Evolutionary conservation across 306 rosid species (phyloP).

Genomic region (Delonix regia): DNA sequence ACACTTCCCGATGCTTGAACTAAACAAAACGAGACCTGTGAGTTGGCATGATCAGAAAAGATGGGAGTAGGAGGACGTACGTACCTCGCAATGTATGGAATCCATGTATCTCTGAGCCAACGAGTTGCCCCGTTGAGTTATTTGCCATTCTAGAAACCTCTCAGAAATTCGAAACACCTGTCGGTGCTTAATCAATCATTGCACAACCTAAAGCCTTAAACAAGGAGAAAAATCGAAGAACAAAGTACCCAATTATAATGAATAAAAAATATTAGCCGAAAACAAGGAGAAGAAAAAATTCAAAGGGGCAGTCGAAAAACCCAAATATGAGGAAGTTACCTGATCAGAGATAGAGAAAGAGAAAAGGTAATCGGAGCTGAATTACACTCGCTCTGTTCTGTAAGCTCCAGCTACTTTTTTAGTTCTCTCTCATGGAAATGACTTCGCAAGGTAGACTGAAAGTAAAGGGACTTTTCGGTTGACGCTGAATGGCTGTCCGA

Average conservation of each 20-base stretch:
- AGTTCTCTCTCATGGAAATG: neutral
- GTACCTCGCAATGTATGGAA: constrained; percentile 83
- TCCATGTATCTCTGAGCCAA: constrained; percentile 90
- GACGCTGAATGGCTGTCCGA: neutral
- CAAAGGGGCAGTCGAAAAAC: neutral
- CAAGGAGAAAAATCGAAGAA: neutral
- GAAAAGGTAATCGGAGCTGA: constrained; percentile 15
- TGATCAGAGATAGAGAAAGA: constrained; percentile 6
- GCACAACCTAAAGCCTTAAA: constrained; percentile 24
- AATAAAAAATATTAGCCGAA: neutral
- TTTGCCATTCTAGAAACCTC: constrained; percentile 50
- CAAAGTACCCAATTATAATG: neutral
- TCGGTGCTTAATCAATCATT: constrained; percentile 33
- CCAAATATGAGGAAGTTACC: constrained; percentile 28
- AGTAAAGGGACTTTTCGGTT: neutral
- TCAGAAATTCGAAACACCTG: constrained; percentile 16
- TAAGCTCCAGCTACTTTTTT: neutral
- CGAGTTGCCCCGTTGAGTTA: constrained; percentile 58
- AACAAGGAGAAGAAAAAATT: neutral
- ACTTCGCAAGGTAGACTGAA: neutral
- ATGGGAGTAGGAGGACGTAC: neutral
- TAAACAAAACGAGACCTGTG: neutral
- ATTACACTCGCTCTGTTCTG: neutral
- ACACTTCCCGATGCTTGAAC: constrained; percentile 18
- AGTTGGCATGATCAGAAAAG: neutral